Evolutionary conservation across 352 stramenopile genomes (phyloP).

Genomic region (Pythium sukuiense): DNA sequence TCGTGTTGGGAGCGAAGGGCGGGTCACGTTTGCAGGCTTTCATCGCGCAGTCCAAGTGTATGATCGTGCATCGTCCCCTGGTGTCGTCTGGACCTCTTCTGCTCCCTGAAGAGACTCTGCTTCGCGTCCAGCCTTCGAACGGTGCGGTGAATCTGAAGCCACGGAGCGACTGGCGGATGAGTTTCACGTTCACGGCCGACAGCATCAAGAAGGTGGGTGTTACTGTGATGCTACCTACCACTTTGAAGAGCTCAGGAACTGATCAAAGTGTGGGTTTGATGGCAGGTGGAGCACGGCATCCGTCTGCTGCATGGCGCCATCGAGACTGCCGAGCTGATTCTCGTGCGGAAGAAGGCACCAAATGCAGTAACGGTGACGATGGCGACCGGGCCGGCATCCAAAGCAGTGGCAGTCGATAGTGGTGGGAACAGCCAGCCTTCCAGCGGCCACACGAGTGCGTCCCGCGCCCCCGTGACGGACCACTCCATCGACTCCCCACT

Average conservation of each 20-base stretch:
- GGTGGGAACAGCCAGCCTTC: conserved; percentile 33
- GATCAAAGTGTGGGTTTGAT: conserved; percentile 17
- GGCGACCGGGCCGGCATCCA: conserved; percentile 15
- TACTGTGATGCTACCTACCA: conserved; percentile 28
- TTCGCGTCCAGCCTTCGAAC: conserved; percentile 7
- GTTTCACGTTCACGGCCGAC: conserved; percentile 56
- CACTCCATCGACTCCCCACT: conserved; percentile 28
- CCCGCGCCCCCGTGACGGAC: conserved; percentile 22
- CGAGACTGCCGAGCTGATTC: conserved; percentile 24
- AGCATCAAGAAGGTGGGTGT: conserved; percentile 44
- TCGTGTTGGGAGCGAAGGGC: conserved; percentile 49
- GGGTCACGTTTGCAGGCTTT: conserved; percentile 52
- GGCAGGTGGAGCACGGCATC: conserved; percentile 28
- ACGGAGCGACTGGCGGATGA: conserved; percentile 33
- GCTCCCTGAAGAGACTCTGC: not conserved
- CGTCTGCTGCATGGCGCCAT: conserved; percentile 24
- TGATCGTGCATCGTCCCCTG: conserved; percentile 44
- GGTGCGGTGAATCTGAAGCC: not conserved
- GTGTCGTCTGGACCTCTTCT: not conserved
- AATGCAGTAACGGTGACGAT: not conserved
- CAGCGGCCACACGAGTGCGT: conserved; percentile 33
- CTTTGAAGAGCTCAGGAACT: conserved; percentile 21
- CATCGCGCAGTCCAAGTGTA: conserved; percentile 58
- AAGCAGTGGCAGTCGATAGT: conserved; percentile 30
- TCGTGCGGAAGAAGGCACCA: conserved; percentile 9